phyloP scores from a whole-genome alignment of 23 red algal species.

The Gracilaria vermiculophylla region DNA sequence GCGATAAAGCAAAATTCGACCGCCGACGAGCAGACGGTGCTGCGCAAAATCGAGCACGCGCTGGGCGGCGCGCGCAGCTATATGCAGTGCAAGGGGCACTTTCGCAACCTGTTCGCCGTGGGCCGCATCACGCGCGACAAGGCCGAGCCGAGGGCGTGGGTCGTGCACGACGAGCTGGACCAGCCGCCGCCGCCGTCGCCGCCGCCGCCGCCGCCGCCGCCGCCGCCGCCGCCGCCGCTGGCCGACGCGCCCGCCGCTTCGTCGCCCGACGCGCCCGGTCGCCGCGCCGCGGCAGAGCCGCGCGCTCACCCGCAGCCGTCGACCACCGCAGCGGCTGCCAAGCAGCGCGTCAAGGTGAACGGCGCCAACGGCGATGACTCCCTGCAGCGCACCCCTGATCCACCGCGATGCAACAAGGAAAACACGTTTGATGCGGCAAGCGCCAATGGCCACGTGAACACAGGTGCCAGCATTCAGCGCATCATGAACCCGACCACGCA shows the following conservation, averaged over 20 bases:
- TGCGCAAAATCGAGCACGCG: slow-evolving; percentile 12
- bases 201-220: too few species aligned
- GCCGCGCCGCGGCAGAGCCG: too few species aligned
- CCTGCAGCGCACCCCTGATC: too few species aligned
- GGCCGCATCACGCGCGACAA: slow-evolving; percentile 19
- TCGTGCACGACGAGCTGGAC: background rate
- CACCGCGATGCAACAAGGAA: too few species aligned
- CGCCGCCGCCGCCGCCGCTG: too few species aligned
- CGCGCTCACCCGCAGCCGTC: too few species aligned
- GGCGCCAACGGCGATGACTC: too few species aligned
- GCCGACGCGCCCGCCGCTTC: too few species aligned
- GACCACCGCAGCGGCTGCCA: background rate
- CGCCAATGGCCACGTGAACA: background rate
- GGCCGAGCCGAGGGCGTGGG: background rate
- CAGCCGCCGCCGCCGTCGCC: too few species aligned
- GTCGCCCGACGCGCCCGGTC: too few species aligned
- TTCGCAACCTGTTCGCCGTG: slow-evolving; percentile 44
- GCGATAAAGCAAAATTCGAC: slow-evolving; percentile 17
- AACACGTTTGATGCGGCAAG: background rate
- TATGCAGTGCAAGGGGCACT: slow-evolving; percentile 65
- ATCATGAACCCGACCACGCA: background rate
- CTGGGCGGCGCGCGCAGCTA: slow-evolving; percentile 25
- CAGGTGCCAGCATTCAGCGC: background rate
- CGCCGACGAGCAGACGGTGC: slow-evolving; percentile 22
- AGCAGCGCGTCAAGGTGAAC: background rate